phyloP scores from a whole-genome alignment of 257 asterid genomes.

The Salvia hispanica region DNA sequence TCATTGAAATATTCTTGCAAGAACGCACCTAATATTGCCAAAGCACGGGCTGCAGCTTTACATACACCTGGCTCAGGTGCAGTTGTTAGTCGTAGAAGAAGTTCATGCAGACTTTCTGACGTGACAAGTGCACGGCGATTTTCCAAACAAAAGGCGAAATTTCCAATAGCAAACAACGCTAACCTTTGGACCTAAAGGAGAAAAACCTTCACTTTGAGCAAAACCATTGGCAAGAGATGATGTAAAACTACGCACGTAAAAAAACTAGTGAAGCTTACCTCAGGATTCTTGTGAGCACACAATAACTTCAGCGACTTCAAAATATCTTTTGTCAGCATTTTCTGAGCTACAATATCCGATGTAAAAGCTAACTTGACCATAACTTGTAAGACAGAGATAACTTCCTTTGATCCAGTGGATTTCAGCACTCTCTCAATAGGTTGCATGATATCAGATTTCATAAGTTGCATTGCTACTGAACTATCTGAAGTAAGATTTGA shows the following conservation, averaged over 20 bases:
- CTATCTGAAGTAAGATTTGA: slow-evolving; percentile 90
- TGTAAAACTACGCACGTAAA: slow-evolving; percentile 15
- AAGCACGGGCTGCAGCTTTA: slow-evolving; percentile 98
- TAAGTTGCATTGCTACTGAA: slow-evolving; percentile 87
- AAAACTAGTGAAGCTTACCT: slow-evolving; percentile 61
- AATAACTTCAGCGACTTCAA: slow-evolving; percentile 74
- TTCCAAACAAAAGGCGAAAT: slow-evolving; percentile 90
- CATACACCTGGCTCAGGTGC: slow-evolving; percentile 71
- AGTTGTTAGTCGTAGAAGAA: slow-evolving; percentile 85
- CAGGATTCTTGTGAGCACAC: slow-evolving; percentile 80
- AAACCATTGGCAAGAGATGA: slow-evolving; percentile 20
- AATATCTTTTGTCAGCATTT: slow-evolving; percentile 86
- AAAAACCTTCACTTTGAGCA: slow-evolving; percentile 30
- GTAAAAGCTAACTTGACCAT: slow-evolving; percentile 84
- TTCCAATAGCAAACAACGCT: slow-evolving; percentile 89
- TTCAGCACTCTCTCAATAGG: slow-evolving; percentile 87
- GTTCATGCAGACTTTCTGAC: slow-evolving; percentile 94
- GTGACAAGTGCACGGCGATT: slow-evolving; percentile 81
- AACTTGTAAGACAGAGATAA: slow-evolving; percentile 87
- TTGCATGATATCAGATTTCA: slow-evolving; percentile 94
- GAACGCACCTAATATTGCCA: slow-evolving; percentile 84
- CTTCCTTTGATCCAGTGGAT: slow-evolving; percentile 77
- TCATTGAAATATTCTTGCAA: slow-evolving; percentile 7
- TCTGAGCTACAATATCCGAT: slow-evolving; percentile 87
- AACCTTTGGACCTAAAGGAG: slow-evolving; percentile 76